Evolutionary conservation across 2,329 filamentous ascomycete species (phyloP).

Genomic region (Pestalotiopsis sp.): DNA sequence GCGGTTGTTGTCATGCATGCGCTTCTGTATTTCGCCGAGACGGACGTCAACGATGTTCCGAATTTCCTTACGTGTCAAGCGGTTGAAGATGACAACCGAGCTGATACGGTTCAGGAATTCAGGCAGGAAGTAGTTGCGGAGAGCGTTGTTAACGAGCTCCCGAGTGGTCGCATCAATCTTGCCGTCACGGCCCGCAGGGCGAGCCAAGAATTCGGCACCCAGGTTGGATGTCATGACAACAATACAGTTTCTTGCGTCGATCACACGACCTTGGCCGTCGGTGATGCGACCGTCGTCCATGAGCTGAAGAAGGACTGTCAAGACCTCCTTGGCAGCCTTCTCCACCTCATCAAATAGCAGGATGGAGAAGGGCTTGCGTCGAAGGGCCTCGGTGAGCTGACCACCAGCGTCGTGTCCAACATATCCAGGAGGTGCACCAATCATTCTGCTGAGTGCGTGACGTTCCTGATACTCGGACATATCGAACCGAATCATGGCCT

Average conservation of each 20-base stretch:
- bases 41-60: slow-evolving; percentile 94
- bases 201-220: slow-evolving; percentile 88
- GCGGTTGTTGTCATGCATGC: slow-evolving; percentile 79
- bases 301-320: slow-evolving; percentile 96
- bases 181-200: slow-evolving; percentile 75
- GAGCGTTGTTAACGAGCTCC: slow-evolving; percentile 85
- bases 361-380: slow-evolving; percentile 95
- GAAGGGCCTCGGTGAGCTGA: slow-evolving; percentile 91
- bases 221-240: slow-evolving; percentile 99
- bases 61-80: slow-evolving; percentile 85
- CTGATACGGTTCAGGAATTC: slow-evolving; percentile 99
- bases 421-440: slow-evolving; percentile 94
- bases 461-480: slow-evolving; percentile 99
- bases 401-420: slow-evolving; percentile 95
- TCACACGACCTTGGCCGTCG: slow-evolving; percentile 90
- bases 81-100: slow-evolving; percentile 97
- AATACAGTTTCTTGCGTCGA: slow-evolving; percentile 97
- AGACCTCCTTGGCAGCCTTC: slow-evolving; percentile 95
- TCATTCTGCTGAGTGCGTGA: slow-evolving; percentile 94
- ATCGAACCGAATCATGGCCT: slow-evolving; percentile 98
- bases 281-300: slow-evolving; percentile 99
- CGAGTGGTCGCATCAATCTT: slow-evolving; percentile 81
- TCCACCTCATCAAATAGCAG: slow-evolving; percentile 97
- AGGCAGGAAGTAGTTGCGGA: slow-evolving; percentile 95
- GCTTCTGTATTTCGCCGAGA: slow-evolving; percentile 84